These are phyloP conservation scores for Suhomyces panamericanus DNA, from an alignment of 1,139 yeast genomes.

Conservation along the genomic window DNA sequence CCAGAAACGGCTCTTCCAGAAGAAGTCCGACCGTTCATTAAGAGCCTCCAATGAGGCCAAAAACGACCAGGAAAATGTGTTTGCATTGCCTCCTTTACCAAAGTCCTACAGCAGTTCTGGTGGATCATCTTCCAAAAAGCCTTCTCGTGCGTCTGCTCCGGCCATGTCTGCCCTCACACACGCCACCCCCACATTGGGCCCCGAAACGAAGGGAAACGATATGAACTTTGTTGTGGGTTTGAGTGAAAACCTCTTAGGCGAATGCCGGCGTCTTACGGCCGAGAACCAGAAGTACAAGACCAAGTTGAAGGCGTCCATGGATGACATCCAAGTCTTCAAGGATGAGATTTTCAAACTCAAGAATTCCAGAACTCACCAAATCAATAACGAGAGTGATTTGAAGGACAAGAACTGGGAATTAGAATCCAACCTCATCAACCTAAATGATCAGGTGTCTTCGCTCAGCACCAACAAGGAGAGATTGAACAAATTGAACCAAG, in stretches of 20 bases:
- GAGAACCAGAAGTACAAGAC: constrained; percentile 58
- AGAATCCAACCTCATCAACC: constrained; percentile 55
- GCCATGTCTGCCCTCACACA: constrained; percentile 22
- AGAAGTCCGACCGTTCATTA: constrained; percentile 18
- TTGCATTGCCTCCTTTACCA: constrained; percentile 23
- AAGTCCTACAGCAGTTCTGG: neutral
- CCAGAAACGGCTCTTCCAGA: constrained; percentile 51
- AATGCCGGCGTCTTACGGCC: constrained; percentile 75
- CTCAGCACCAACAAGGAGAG: constrained; percentile 34
- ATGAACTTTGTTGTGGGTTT: constrained; percentile 80
- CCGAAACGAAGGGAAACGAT: constrained; percentile 57
- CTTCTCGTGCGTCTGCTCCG: constrained; percentile 15
- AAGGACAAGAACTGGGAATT: constrained; percentile 82
- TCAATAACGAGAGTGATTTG: constrained; percentile 45
- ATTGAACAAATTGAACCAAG: constrained; percentile 29
- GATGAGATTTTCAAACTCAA: constrained; percentile 39
- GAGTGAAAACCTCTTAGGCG: constrained; percentile 74
- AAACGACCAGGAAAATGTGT: constrained; percentile 24
- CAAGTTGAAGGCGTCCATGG: constrained; percentile 42
- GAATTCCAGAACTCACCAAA: constrained; percentile 32
- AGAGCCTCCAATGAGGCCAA: constrained; percentile 9
- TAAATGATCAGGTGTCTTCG: constrained; percentile 45
- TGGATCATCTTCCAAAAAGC: constrained; percentile 1
- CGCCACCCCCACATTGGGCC: constrained; percentile 39
- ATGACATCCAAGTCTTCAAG: constrained; percentile 40